These are phyloP conservation scores for Carex myosuroides DNA, from an alignment of 176 grass and related monocot species.

Conservation along the genomic window DNA sequence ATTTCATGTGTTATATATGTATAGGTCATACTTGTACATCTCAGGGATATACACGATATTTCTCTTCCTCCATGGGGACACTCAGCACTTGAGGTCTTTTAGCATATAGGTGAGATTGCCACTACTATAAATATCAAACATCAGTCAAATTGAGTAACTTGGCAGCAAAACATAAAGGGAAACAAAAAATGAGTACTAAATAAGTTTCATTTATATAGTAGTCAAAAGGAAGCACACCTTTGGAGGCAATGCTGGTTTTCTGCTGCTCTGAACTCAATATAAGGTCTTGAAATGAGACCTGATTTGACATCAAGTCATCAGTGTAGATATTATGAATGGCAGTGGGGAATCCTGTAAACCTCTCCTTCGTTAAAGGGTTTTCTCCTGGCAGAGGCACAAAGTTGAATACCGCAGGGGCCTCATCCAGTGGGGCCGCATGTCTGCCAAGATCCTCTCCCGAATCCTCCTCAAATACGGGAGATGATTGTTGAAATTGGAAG, in stretches of 20 bases:
- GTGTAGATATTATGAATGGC: background rate
- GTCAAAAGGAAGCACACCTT: background rate
- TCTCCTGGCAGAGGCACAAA: slow-evolving; percentile 3
- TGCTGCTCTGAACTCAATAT: slow-evolving; percentile 1
- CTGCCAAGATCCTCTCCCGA: background rate
- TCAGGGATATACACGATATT: background rate
- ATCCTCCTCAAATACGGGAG: background rate
- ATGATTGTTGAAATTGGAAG: slow-evolving; percentile 6
- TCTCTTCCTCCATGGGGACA: background rate
- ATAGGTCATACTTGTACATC: background rate
- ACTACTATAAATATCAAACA: background rate
- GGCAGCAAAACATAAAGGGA: background rate
- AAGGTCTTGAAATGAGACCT: slow-evolving; percentile 21
- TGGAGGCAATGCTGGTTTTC: background rate
- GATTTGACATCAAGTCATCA: slow-evolving; percentile 18
- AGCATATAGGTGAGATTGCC: background rate
- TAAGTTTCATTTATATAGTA: background rate
- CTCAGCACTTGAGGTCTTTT: background rate
- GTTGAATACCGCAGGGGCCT: background rate
- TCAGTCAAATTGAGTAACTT: background rate
- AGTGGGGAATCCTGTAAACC: background rate
- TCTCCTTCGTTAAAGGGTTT: slow-evolving; percentile 5
- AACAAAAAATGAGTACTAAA: background rate
- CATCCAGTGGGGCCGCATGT: background rate
- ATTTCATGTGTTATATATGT: background rate